These are phyloP conservation scores for Colletotrichum phormii DNA, from an alignment of 2,329 filamentous ascomycete species.

Conservation along the genomic window DNA sequence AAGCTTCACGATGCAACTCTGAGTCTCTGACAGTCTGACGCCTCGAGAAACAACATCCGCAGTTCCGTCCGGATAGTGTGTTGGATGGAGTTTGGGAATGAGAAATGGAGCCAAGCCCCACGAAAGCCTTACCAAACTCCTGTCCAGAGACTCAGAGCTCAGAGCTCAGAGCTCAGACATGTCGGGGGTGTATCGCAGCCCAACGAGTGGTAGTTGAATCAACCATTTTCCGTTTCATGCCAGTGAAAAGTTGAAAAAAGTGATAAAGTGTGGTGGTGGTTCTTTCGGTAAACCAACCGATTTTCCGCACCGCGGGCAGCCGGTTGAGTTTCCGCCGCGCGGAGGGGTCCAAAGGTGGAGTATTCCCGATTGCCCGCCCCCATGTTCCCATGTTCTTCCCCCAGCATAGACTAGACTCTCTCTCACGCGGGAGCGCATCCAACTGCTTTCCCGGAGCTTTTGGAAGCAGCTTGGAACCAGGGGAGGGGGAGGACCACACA, in stretches of 20 bases:
- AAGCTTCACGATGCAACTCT: neutral
- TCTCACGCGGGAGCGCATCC: conserved; percentile 13
- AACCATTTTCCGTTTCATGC: neutral
- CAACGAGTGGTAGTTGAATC: neutral
- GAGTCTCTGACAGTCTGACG: neutral
- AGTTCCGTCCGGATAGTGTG: neutral
- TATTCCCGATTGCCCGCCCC: neutral
- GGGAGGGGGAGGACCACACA: neutral
- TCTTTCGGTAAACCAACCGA: conserved; percentile 20
- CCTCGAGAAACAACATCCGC: neutral
- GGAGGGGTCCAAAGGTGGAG: neutral
- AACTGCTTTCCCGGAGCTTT: conserved; percentile 28
- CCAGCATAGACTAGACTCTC: neutral
- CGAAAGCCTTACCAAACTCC: neutral
- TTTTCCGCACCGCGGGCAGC: conserved; percentile 17
- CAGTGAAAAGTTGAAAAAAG: neutral
- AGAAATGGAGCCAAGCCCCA: neutral
- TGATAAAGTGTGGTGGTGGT: neutral
- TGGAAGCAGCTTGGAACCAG: neutral
- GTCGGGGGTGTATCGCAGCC: neutral
- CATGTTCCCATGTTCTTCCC: neutral
- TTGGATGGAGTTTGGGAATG: neutral
- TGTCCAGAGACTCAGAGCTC: no score
- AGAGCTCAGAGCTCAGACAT: neutral
- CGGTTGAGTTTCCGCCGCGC: conserved; percentile 13